A percentile compares a stretch with the other conserved stretches of the same genome.
Conservation (phyloP, 768 basidiomycete genomes). For the Boletus rubescentipes region DNA sequence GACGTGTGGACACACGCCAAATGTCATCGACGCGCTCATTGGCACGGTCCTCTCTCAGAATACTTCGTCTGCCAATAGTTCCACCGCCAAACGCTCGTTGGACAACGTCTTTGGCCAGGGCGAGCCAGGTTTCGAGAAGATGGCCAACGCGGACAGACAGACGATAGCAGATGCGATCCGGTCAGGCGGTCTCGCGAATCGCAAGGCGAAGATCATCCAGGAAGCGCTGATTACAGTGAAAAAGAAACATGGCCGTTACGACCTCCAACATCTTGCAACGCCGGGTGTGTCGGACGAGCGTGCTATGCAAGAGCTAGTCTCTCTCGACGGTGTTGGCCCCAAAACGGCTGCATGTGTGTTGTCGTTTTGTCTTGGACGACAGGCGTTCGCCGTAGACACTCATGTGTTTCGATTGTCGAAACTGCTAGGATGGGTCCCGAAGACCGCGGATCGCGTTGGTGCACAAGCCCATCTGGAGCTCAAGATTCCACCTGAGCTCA, state of each 20-base stretch:
- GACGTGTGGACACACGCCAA: constrained; percentile 47
- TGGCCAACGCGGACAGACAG: constrained; percentile 42
- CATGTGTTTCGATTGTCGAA: constrained; percentile 57
- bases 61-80: constrained; percentile 49
- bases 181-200: constrained; percentile 57
- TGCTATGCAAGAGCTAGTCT: constrained; percentile 57
- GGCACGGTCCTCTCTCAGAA: constrained; percentile 62
- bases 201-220: constrained; percentile 58
- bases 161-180: constrained; percentile 51
- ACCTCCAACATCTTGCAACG: constrained; percentile 52
- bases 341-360: constrained; percentile 65
- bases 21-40: constrained; percentile 59
- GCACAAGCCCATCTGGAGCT: constrained; percentile 59
- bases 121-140: constrained; percentile 43
- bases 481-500: constrained; percentile 49
- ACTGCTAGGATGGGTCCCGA: constrained; percentile 43
- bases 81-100: constrained; percentile 48
- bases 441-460: constrained; percentile 45
- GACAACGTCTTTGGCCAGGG: constrained; percentile 50
- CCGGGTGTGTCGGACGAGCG: constrained; percentile 40
- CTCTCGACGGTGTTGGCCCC: constrained; percentile 58
- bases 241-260: constrained; percentile 48
- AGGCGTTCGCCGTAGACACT: constrained; percentile 64
- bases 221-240: constrained; percentile 43
- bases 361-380: constrained; percentile 58